A percentile compares a stretch with the other conserved stretches of the same genome.
Conservation (phyloP, 805 yeast species). For the Hemisphaericaspora nanyangensis region DNA sequence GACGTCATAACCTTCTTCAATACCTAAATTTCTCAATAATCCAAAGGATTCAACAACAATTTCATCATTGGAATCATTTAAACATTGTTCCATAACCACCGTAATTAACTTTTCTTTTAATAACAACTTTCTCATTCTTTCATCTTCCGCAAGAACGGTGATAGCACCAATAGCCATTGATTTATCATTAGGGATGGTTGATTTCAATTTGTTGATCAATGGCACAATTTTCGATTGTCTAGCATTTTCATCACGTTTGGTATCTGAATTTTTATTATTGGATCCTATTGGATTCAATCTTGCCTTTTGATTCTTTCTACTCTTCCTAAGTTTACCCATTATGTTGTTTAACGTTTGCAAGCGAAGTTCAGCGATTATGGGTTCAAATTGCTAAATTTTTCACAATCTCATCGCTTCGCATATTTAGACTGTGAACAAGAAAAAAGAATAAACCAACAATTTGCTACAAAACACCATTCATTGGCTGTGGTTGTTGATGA, state of each 20-base stretch:
- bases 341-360: constrained; percentile 4
- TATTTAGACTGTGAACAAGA: no score
- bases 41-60: constrained; percentile 80
- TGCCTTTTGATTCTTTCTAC: constrained; percentile 35
- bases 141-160: constrained; percentile 66
- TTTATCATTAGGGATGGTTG: constrained; percentile 66
- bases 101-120: constrained; percentile 71
- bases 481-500: no score
- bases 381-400: neutral
- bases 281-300: constrained; percentile 33
- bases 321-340: constrained; percentile 78
- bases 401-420: no score
- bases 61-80: constrained; percentile 68
- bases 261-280: constrained; percentile 11
- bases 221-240: constrained; percentile 62
- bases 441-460: no score
- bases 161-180: constrained; percentile 75
- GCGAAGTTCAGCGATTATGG: neutral
- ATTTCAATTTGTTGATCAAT: constrained; percentile 58
- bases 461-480: no score
- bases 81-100: constrained; percentile 55
- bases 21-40: constrained; percentile 68
- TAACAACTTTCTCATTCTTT: constrained; percentile 54
- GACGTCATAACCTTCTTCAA: constrained; percentile 86
- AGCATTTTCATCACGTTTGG: constrained; percentile 42